Conservation (phyloP, 164 flowering plant species). For the Vitis rupestris region DNA sequence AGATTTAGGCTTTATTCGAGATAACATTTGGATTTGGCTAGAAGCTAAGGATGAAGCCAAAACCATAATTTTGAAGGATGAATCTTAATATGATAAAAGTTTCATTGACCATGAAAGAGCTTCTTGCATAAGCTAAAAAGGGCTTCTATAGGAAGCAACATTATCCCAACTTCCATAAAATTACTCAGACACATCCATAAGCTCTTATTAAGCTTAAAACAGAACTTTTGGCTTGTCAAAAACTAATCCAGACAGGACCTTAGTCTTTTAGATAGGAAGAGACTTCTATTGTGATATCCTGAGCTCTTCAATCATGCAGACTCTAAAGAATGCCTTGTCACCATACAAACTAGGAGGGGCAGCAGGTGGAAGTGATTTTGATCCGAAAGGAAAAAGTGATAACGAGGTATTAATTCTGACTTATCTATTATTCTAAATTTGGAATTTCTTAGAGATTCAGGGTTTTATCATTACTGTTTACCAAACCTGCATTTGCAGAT, state of each 20-base stretch:
- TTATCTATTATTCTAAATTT: neutral
- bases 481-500: conserved; percentile 48
- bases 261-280: neutral
- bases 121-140: too few species aligned
- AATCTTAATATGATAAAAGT: too few species aligned
- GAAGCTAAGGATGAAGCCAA: too few species aligned
- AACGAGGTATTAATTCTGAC: conserved; percentile 59
- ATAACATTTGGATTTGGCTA: too few species aligned
- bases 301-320: conserved; percentile 40
- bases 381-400: conserved; percentile 96
- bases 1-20: too few species aligned
- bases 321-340: conserved; percentile 89
- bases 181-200: too few species aligned
- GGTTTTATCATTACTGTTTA: conserved; percentile 8
- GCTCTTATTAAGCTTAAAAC: too few species aligned
- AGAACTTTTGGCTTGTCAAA: too few species aligned
- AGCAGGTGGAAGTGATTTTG: conserved; percentile 98
- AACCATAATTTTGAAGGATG: too few species aligned
- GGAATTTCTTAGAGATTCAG: conserved; percentile 1
- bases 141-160: too few species aligned
- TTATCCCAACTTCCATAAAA: too few species aligned
- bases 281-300: conserved; percentile 6
- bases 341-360: conserved; percentile 97
- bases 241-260: neutral
- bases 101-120: too few species aligned